phyloP scores from a whole-genome alignment of 352 stramenopile species.

The Phytophthora cryptogea region DNA sequence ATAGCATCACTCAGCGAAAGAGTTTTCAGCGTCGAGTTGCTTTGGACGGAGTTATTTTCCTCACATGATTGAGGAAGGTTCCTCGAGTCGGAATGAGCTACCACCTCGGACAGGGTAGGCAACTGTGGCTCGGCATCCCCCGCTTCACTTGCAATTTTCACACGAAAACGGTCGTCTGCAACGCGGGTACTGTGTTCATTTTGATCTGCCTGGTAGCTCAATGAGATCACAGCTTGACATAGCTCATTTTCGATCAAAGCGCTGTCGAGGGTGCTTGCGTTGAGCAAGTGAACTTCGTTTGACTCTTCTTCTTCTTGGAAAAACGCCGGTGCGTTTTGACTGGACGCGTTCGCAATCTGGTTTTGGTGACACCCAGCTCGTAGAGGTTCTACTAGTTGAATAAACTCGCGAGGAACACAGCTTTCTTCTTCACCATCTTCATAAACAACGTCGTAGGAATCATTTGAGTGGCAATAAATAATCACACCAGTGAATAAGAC shows the following conservation, averaged over 20 bases:
- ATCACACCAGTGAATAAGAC: slow-evolving; percentile 17
- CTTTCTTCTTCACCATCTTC: slow-evolving; percentile 37
- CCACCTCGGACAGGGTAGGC: not conserved
- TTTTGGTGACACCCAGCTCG: not conserved
- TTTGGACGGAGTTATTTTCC: not conserved
- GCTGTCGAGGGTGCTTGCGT: not conserved
- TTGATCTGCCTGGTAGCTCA: not conserved
- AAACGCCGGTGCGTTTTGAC: not conserved
- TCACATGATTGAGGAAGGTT: not conserved
- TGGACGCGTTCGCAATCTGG: not conserved
- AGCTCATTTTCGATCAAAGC: not conserved
- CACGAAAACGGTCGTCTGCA: not conserved
- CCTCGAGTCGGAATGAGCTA: not conserved
- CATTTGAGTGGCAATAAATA: slow-evolving; percentile 14
- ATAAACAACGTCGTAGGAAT: slow-evolving; percentile 30
- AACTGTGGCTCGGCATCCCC: not conserved
- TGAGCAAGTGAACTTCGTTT: not conserved
- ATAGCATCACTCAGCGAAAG: not conserved
- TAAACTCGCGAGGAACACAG: slow-evolving; percentile 29
- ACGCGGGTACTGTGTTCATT: not conserved
- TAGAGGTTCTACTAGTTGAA: slow-evolving; percentile 13
- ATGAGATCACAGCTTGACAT: not conserved
- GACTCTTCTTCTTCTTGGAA: not conserved
- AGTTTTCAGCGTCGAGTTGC: not conserved
- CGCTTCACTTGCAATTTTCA: not conserved